These are phyloP conservation scores for Talaromyces thailandensis DNA, from an alignment of 495 filamentous ascomycete genomes.

Conservation along the genomic window DNA sequence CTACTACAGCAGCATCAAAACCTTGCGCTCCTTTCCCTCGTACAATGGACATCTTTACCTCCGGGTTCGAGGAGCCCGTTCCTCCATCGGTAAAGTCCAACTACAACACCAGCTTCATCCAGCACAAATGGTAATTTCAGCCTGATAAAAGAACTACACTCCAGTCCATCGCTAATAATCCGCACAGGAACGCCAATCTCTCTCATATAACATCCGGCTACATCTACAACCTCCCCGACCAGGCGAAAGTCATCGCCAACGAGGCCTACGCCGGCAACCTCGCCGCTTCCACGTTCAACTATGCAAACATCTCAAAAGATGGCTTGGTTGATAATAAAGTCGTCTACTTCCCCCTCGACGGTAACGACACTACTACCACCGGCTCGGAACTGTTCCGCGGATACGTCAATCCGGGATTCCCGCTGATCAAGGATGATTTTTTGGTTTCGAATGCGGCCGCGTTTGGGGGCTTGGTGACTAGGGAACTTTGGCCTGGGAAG, in stretches of 20 bases:
- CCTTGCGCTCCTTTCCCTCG: conserved; percentile 10
- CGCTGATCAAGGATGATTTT: conserved; percentile 14
- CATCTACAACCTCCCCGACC: conserved; percentile 19
- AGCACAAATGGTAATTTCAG: conserved; percentile 18
- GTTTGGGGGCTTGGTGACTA: conserved; percentile 14
- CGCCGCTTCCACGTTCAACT: conserved; percentile 21
- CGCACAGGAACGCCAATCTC: conserved; percentile 18
- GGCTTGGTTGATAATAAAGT: conserved; percentile 21
- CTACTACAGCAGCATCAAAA: not conserved
- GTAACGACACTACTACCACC: not conserved
- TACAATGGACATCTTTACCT: conserved; percentile 15
- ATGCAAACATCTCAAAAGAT: conserved; percentile 16
- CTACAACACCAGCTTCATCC: conserved; percentile 18
- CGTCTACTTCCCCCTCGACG: conserved; percentile 8
- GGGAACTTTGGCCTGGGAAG: conserved; percentile 6
- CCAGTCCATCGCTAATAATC: conserved; percentile 2
- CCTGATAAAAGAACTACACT: not conserved
- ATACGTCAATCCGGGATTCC: conserved; percentile 16
- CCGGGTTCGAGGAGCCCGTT: conserved; percentile 16
- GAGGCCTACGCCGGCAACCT: conserved; percentile 18
- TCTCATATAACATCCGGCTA: conserved; percentile 22
- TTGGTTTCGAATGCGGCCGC: conserved; percentile 12
- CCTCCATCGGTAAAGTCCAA: conserved; percentile 19
- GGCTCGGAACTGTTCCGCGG: conserved; percentile 10
- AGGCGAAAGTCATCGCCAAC: conserved; percentile 14